A percentile compares a stretch with the other conserved stretches of the same genome.
Evolutionary conservation across 2,329 filamentous ascomycete genomes (phyloP).

Genomic region (Chaetomiaceae sp.): DNA sequence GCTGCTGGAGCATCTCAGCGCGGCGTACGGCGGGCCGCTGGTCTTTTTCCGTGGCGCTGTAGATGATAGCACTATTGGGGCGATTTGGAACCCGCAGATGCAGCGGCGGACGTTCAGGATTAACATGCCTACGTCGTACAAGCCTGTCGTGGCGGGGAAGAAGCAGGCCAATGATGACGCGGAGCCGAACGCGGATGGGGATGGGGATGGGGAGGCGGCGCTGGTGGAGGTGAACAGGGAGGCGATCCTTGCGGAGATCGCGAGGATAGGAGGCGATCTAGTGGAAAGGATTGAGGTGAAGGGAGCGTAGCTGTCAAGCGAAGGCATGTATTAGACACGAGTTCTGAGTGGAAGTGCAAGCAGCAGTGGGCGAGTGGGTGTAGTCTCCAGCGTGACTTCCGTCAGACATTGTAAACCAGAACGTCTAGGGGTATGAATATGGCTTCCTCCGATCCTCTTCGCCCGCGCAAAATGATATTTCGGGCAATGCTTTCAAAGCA

Average conservation of each 20-base stretch:
- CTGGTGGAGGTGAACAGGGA: constrained; percentile 60
- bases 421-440: constrained; percentile 21
- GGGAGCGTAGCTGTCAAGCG: constrained; percentile 4
- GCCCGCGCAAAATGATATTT: constrained; percentile 12
- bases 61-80: constrained; percentile 49
- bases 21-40: constrained; percentile 60
- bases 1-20: constrained; percentile 62
- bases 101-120: constrained; percentile 59
- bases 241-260: constrained; percentile 67
- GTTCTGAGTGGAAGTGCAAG: too few relatives aligned
- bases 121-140: constrained; percentile 61
- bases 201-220: too few relatives aligned
- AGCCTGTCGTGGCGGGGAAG: constrained; percentile 40
- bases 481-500: not conserved
- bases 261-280: constrained; percentile 59
- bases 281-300: constrained; percentile 59
- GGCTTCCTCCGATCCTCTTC: constrained; percentile 3
- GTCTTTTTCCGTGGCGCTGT: constrained; percentile 72
- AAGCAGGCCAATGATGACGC: constrained; percentile 23
- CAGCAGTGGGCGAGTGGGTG: too few relatives aligned
- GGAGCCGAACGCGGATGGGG: constrained; percentile 31
- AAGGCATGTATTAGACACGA: too few relatives aligned
- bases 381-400: too few relatives aligned
- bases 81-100: constrained; percentile 52
- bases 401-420: constrained; percentile 1